Percentiles rank a stretch among this genome's conserved stretches.
Evolutionary conservation across 176 grass and related monocot genomes (phyloP).

Genomic region (Otatea glauca): DNA sequence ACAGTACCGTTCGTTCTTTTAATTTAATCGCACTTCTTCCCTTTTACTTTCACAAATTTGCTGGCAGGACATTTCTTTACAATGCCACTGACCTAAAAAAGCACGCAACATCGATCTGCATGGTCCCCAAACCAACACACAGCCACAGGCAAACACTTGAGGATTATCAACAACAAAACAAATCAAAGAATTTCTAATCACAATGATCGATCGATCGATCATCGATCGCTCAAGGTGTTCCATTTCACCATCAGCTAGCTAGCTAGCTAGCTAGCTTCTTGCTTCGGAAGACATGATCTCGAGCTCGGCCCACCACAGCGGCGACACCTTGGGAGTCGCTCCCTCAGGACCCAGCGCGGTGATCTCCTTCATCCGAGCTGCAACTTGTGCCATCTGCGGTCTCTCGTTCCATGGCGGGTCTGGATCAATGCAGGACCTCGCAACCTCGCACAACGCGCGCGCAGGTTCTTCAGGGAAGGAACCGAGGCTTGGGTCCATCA

Average conservation of each 20-base stretch:
- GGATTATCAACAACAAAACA: background rate
- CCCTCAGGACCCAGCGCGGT: conserved; percentile 66
- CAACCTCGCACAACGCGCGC: conserved; percentile 54
- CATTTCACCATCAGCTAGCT: background rate
- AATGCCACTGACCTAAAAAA: conserved; percentile 3
- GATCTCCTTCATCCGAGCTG: conserved; percentile 61
- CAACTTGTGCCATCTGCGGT: conserved; percentile 62
- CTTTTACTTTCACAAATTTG: background rate
- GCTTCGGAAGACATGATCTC: conserved; percentile 63
- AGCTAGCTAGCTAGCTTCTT: too few relatives aligned
- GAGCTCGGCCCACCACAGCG: conserved; percentile 95
- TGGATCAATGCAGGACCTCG: conserved; percentile 53
- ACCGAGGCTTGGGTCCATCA: conserved; percentile 54
- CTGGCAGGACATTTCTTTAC: background rate
- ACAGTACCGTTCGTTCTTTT: too few relatives aligned
- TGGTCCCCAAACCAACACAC: too few relatives aligned
- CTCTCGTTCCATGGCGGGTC: conserved; percentile 59
- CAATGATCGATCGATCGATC: too few relatives aligned
- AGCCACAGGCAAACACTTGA: background rate
- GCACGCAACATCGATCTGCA: too few relatives aligned
- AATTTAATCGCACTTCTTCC: background rate
- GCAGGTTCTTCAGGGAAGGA: conserved; percentile 47
- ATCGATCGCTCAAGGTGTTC: too few relatives aligned
- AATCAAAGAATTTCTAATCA: conserved; percentile 40
- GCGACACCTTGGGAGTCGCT: conserved; percentile 73